Base-by-base conservation (phyloP, 2,329 filamentous ascomycete species). In the Samsoniella hepiali region DNA sequence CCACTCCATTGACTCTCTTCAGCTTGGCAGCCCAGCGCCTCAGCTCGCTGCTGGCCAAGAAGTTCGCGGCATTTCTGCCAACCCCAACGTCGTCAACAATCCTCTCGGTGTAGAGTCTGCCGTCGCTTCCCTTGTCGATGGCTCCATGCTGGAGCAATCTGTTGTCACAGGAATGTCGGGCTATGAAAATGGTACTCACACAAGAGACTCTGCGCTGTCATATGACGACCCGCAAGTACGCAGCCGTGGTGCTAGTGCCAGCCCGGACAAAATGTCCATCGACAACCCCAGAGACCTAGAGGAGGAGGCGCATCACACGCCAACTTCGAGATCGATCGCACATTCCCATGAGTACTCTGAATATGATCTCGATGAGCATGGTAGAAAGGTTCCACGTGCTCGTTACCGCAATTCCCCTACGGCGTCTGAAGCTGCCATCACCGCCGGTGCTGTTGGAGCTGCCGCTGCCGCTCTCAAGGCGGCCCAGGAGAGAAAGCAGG, bases 101-200 rank as follows among this genome's bases (percentile, higher is more conserved):
- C 86, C 85, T 2, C 72, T 87, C 40, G 91, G 85, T 2, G 88
- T 96, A 0, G 93, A 97, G 75, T 97, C 93, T 15, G 91, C 90
- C 10, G 93, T 98, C 11, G 94, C 94, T 8, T 97, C 93, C 17
- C 80, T 98, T 7, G 79, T 88, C 1, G 89, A 95, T 69, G 91
- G 93, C 22, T 94, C 92, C 0, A 79, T 83, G 74, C 73, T 86
- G 17, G 83, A 86, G 5, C 83, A 84, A 58, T 96, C 92, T 2
- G 84, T 89, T 13, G 73, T 97, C 60, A 93, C 87, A 3, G 79
- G 72, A 42, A 82, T 80, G 10, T 88, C 86, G 13, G 81, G 79
- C 38, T 69, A 82, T 66, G 81, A 83, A 32, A 83, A 81, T 65
- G 68, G 64, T 31, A 67, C 45, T 8, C 47, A 76, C 66, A 69